A percentile compares a stretch with the other conserved stretches of the same genome.
Conservation (phyloP, 164 flowering plant genomes). For the Vitis rupestris region DNA sequence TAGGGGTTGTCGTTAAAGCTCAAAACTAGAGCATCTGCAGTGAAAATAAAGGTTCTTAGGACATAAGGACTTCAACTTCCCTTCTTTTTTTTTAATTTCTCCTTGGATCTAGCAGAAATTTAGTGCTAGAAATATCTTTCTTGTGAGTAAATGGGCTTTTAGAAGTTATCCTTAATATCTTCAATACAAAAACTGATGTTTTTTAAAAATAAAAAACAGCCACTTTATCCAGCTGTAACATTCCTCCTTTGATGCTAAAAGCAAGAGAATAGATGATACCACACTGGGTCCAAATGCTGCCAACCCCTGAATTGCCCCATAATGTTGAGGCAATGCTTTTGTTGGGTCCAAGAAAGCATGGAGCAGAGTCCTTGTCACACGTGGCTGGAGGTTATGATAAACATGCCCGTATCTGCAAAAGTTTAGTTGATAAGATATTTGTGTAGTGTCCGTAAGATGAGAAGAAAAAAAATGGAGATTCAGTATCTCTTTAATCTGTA, state of each 20-base stretch:
- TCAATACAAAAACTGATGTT: background rate
- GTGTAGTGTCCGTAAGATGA: background rate
- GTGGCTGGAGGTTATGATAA: constrained; percentile 68
- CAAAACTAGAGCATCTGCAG: background rate
- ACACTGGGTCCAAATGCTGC: constrained; percentile 79
- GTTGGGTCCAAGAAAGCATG: constrained; percentile 71
- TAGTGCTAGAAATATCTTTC: background rate
- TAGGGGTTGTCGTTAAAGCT: background rate
- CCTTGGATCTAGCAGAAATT: background rate
- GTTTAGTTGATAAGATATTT: background rate
- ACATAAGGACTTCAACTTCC: background rate
- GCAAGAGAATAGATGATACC: constrained; percentile 46
- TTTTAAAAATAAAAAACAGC: background rate
- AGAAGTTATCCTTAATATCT: background rate
- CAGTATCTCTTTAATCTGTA: background rate
- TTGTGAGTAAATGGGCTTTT: background rate
- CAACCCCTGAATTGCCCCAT: constrained; percentile 71
- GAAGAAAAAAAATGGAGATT: background rate
- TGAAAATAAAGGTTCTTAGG: background rate
- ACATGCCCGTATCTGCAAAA: constrained; percentile 62
- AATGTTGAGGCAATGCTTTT: constrained; percentile 68
- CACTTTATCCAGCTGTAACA: background rate
- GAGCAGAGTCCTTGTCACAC: constrained; percentile 64
- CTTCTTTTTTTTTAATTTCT: background rate
- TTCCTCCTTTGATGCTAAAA: background rate